These are phyloP conservation scores for Lipomyces sp. DNA, from an alignment of 805 yeast genomes.

Conservation along the genomic window DNA sequence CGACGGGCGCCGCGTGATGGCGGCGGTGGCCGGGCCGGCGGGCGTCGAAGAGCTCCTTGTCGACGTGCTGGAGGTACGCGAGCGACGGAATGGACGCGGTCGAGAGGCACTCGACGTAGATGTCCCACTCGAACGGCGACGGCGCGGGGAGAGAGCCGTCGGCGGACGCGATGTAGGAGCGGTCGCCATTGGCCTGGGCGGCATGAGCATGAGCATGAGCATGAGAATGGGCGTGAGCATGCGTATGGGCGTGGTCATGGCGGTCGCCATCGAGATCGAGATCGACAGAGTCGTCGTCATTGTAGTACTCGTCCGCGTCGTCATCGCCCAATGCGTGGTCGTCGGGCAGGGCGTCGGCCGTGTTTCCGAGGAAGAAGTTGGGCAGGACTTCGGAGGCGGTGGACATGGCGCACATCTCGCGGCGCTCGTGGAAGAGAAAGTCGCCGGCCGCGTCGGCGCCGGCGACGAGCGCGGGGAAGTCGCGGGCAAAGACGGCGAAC, in stretches of 20 bases:
- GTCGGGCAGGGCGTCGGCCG: conserved; percentile 52
- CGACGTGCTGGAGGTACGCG: conserved; percentile 16
- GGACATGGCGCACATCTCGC: conserved; percentile 83
- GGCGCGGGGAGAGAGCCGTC: neutral
- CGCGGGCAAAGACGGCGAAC: conserved; percentile 28
- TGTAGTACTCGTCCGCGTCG: conserved; percentile 1
- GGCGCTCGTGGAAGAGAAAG: conserved; percentile 65
- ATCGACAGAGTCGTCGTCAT: conserved; percentile 3
- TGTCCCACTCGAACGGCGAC: conserved; percentile 32
- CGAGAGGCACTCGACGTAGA: conserved; percentile 39
- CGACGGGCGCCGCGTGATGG: conserved; percentile 9
- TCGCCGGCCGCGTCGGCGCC: conserved; percentile 43
- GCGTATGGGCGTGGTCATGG: neutral
- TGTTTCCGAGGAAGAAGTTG: conserved; percentile 79
- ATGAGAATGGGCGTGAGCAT: no score
- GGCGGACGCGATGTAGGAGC: neutral
- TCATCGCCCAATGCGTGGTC: conserved; percentile 1
- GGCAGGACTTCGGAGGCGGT: conserved; percentile 59
- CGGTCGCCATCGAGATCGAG: neutral
- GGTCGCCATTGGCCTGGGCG: neutral
- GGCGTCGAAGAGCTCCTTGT: conserved; percentile 9
- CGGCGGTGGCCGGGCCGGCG: no score
- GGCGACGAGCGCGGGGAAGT: conserved; percentile 27
- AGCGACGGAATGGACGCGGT: conserved; percentile 28
- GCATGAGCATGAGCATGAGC: conserved; percentile 1